Percentiles rank a stretch among this genome's conserved stretches.
Evolutionary conservation across 768 basidiomycete species (phyloP).

Genomic region (Trametes cubensis): DNA sequence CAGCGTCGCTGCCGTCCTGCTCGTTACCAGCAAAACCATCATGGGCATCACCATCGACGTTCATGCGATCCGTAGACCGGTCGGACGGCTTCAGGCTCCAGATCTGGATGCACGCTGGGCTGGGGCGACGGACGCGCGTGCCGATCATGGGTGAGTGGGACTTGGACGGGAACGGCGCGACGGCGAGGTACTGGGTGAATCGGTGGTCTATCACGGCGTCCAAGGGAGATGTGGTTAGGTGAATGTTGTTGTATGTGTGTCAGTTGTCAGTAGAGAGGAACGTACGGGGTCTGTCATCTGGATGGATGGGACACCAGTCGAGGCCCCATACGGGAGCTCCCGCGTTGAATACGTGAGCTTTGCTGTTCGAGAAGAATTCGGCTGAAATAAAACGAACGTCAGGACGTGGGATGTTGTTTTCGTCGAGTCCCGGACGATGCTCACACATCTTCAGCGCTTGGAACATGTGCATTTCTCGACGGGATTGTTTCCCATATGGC

Average conservation of each 20-base stretch:
- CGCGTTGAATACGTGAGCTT: conserved; percentile 76
- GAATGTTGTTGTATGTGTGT: too few relatives aligned
- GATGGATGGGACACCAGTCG: conserved; percentile 89
- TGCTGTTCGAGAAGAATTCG: conserved; percentile 57
- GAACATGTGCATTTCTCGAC: conserved; percentile 54
- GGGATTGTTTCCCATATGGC: conserved; percentile 56
- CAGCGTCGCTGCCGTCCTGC: conserved; percentile 10
- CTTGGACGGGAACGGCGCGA: conserved; percentile 71
- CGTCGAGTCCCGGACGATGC: too few relatives aligned
- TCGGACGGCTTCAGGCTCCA: conserved; percentile 60
- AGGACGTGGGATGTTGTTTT: too few relatives aligned
- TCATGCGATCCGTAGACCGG: conserved; percentile 12
- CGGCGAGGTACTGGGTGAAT: conserved; percentile 80
- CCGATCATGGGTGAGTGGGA: conserved; percentile 71
- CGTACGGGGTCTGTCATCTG: conserved; percentile 57
- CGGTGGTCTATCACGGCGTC: conserved; percentile 44
- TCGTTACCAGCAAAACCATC: background rate
- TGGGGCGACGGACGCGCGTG: conserved; percentile 54
- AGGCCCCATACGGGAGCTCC: conserved; percentile 91
- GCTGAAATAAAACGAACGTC: conserved; percentile 52
- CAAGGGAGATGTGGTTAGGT: background rate
- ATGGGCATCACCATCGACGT: background rate
- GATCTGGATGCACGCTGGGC: conserved; percentile 77
- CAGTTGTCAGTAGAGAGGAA: conserved; percentile 1
- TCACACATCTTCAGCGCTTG: conserved; percentile 61